Base-by-base conservation (phyloP, 2,329 filamentous ascomycete species). In the Trichoderma simmonsii region DNA sequence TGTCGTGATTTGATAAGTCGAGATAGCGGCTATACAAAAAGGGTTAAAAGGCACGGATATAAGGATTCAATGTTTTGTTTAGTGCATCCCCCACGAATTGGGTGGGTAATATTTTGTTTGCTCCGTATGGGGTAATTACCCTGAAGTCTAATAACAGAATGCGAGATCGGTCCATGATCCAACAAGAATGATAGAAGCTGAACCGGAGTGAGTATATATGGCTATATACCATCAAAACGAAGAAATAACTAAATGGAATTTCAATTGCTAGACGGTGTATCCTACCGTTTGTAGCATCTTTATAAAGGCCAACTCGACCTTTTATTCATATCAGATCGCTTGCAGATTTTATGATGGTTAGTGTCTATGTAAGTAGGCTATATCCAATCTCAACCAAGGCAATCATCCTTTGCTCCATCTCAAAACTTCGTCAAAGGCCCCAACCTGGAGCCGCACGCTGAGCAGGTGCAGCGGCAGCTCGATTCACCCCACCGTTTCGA, bases 1-100 rank as follows among this genome's bases (percentile, higher is more conserved):
- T 69, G 65, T 69, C 65, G 75, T 75, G 74, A 75, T 75, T 62
- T 34, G 68, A 64, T 63, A 54, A 32, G 26, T n/a, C 30, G 4
- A 24, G 48, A 54, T 54, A 54, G 48, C 48, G 48, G n/a, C 26
- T 39, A 48, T 26, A 48, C 51, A 60, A 66, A 71, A 36, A n/a
- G 26, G 61, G 60, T 59, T 51, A 30, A 15, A n/a, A 30, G 3
- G 39, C 43, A 28, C 39, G 39, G 59, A 8, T 70, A 70, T 24
- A 70, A 64, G 59, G 39, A 70, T 70, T 12, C 3, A 15, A 3
- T 48, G 6, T 15, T 6, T 26, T 43, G 26, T 34, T 63, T 67
- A n/a, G 8, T 63, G 56, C 56, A 67, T 71, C 21, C 67, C 66
- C 67, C 67, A 15, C 67, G 67, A 70, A 70, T 39, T 62, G 21